These are phyloP conservation scores for Sarocladium strictum DNA, from an alignment of 2,329 filamentous ascomycete species.

Conservation along the genomic window DNA sequence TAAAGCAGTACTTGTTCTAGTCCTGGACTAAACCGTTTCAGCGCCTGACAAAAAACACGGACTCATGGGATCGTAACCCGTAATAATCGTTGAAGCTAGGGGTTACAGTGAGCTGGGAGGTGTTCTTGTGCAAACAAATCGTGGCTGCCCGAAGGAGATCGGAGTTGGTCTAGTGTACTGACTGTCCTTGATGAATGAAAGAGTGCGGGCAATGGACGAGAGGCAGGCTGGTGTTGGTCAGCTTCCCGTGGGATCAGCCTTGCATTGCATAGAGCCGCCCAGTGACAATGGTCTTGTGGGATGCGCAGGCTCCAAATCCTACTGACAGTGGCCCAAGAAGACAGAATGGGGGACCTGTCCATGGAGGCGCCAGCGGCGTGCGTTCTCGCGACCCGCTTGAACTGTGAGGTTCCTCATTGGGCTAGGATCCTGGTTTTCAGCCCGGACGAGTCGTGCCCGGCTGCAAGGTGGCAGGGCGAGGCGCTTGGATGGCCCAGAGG, in stretches of 20 bases:
- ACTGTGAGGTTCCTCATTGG: not conserved
- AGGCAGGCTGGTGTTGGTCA: not conserved
- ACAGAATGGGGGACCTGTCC: not conserved
- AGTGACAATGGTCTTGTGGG: not conserved
- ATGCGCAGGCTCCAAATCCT: not conserved
- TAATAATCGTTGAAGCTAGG: not conserved
- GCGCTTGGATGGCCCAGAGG: not conserved
- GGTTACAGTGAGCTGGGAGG: not conserved
- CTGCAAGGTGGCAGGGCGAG: constrained; percentile 2
- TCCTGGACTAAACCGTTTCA: not conserved
- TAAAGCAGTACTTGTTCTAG: not conserved
- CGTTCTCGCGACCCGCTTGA: not conserved
- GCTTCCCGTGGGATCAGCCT: not conserved
- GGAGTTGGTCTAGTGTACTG: not conserved
- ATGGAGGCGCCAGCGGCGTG: not conserved
- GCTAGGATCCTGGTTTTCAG: constrained; percentile 5
- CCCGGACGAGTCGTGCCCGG: not conserved
- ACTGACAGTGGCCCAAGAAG: not conserved
- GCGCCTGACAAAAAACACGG: not conserved
- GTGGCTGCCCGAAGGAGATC: not conserved
- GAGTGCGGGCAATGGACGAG: not conserved
- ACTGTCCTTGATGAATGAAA: not conserved
- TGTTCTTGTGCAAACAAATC: not conserved
- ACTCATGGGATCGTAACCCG: not conserved
- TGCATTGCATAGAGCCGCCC: constrained; percentile 1